Base-by-base conservation (phyloP, 2,329 filamentous ascomycete species). In the Gaeumannomyces sp. region DNA sequence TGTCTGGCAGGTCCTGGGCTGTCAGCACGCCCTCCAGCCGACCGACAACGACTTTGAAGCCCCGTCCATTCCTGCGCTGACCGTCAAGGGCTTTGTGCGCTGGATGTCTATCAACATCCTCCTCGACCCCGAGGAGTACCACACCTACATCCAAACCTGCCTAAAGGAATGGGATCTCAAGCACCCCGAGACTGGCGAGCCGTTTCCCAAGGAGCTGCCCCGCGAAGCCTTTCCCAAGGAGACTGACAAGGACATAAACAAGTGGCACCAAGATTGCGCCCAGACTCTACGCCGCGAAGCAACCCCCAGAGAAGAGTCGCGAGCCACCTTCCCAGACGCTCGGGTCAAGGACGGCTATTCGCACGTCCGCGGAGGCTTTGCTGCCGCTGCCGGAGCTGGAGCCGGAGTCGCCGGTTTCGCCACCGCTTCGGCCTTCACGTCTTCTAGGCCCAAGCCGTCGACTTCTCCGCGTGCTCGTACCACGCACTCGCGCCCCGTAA, bases 21-120 rank as follows among this genome's bases (percentile, higher is more conserved):
- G 94, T 74, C 90, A 93, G 71, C 94, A 98, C 77, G 88, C 87
- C 62, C 82, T 98, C 33, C 91, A 96, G 22, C 92, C 92, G 1
- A 85, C 86, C 61, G 84, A 86, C 56, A 83, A 88, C 70, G 85
- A 91, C 68, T 97, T 91, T 74, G 84, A 84, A 4, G 81, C 88
- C 0, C 95, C 94, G 0, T 87, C 85, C 0, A 84, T 97, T 58
- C 95, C 95, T 0, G 91, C 93, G 19, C 79, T 99, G 65, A 96
- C 94, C 50, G 81, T 84, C 0, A 85, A 87, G 72, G 95, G 95
- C 57, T 99, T 96, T 75, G 91, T 94, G 59, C 88, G 92, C 74
- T 99, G 94, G 94, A 90, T 97, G 79, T 92, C 91, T 0, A 90
- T 98, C 64, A 92, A 98, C 77, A 84, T 97, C 28, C 80, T 98